Evolutionary conservation across 208 protist genomes (phyloP), one percentile per base, ranked within the genome.

Genomic region (Leishmania guyanensis): DNA sequence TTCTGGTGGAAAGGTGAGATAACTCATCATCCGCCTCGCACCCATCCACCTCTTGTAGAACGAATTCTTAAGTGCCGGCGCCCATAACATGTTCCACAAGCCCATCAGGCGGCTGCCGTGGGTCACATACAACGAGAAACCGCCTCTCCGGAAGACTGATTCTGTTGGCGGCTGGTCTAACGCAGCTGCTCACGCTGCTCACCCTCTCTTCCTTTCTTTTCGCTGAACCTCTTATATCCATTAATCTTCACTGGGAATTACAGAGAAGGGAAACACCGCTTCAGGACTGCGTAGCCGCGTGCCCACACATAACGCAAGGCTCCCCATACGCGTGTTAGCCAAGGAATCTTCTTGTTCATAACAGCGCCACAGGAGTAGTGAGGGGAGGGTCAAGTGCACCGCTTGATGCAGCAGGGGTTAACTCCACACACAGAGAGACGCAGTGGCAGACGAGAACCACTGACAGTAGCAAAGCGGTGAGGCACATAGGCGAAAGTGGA

Each of bases 161-260:
- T 33, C 46, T 20, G 46, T 36, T 17, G 22, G 43, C 68, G 17
- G 68, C 14, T 17, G 9, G 39, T 22, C 43, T 33, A 12, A 22
- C 17, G 17, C 22, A 10, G 26, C 8, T 14, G 26, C 39, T 22
- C 22, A 2, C 20, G 53, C 68, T 14, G 68, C 39, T 12, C 65
- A 17, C 29, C 17, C 36, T n/a, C 6, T 50, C 2, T 65, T 65
- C 17, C 29, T n/a, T 65, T 26, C 6, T 48, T 36, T 72, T 73
- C 0, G 17, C 20, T 4, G 36, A 6, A 0, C 12, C 48, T 48
- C 39, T 71, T 71, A n/a, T 36, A 33, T 26, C 68, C 26, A 73
- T 53, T 73, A 53, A 73, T 73, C 20, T 73, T 73, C 46, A 50
- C 26, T 73, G 20, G 17, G 3, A 73, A 73, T 73, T 73, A 73